Evolutionary conservation across 2,329 filamentous ascomycete species (phyloP).

Genomic region (Phialemoniopsis sp.): DNA sequence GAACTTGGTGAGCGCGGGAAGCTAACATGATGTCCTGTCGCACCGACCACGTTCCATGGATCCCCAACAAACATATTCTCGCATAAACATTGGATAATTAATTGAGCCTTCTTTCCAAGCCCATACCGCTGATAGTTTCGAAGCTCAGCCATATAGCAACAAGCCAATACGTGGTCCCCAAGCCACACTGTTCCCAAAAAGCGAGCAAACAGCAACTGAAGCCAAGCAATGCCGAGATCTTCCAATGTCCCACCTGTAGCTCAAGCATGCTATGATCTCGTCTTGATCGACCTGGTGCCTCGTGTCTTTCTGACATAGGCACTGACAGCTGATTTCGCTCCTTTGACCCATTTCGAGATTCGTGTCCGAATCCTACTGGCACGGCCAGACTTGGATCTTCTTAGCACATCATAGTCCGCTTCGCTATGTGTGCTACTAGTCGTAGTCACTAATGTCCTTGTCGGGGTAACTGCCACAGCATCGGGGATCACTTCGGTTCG

Average conservation of each 20-base stretch:
- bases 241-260: not conserved
- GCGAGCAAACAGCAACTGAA: too few relatives aligned
- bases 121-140: too few relatives aligned
- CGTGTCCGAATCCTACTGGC: not conserved
- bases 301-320: not conserved
- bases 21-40: too few relatives aligned
- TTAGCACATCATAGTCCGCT: too few relatives aligned
- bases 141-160: too few relatives aligned
- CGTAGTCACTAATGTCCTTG: not conserved
- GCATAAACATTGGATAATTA: too few relatives aligned
- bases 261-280: not conserved
- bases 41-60: too few relatives aligned
- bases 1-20: too few relatives aligned
- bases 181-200: too few relatives aligned
- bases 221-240: not conserved
- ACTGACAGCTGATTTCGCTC: constrained; percentile 1
- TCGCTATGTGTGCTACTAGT: not conserved
- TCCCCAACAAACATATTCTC: too few relatives aligned
- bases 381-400: not conserved
- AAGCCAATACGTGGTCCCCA: too few relatives aligned
- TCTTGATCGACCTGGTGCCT: constrained; percentile 1
- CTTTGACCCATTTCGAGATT: constrained; percentile 6
- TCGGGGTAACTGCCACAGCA: not conserved
- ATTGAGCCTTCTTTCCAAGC: too few relatives aligned
- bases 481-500: not conserved